These are phyloP conservation scores for Solanum boliviense DNA, from an alignment of 257 asterid species.

Conservation along the genomic window DNA sequence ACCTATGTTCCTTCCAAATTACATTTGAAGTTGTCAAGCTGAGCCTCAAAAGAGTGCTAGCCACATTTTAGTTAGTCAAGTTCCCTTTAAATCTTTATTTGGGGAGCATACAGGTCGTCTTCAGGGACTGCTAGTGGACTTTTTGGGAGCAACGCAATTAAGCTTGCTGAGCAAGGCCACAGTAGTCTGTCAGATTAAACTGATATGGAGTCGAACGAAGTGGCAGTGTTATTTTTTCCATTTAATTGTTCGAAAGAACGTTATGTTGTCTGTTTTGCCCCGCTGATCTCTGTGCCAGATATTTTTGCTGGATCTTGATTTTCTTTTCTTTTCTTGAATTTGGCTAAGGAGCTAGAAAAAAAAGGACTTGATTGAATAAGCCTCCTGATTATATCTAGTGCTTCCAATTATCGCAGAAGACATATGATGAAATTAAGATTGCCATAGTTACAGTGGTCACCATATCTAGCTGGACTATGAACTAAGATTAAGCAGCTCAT, in stretches of 20 bases:
- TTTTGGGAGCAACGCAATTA: neutral
- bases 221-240: neutral
- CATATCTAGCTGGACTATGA: neutral
- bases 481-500: neutral
- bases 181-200: neutral
- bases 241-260: neutral
- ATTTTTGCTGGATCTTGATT: neutral
- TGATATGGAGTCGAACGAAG: neutral
- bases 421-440: neutral
- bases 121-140: neutral
- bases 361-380: neutral
- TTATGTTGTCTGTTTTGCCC: neutral
- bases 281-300: neutral
- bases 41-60: neutral
- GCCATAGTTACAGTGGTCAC: neutral
- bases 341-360: neutral
- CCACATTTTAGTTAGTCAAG: neutral
- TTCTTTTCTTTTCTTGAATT: neutral
- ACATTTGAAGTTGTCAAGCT: neutral
- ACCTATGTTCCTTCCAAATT: neutral
- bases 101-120: neutral
- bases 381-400: neutral
- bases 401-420: neutral
- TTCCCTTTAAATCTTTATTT: neutral
- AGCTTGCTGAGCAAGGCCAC: neutral